These are phyloP conservation scores for Marasmius tenuissimus DNA, from an alignment of 1,284 basidiomycete genomes.

Conservation along the genomic window DNA sequence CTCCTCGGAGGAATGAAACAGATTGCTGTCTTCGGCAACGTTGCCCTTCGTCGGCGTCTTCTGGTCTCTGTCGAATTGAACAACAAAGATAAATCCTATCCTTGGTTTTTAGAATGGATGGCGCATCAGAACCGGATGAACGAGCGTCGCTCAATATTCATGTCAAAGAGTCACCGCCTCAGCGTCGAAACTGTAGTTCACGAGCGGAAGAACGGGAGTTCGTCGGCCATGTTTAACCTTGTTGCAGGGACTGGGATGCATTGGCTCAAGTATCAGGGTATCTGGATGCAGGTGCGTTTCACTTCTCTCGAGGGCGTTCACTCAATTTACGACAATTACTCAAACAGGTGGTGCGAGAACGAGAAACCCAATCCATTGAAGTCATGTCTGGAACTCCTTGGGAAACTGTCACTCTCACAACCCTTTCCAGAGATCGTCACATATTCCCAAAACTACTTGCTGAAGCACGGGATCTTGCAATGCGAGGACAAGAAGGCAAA, in stretches of 20 bases:
- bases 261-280: slow-evolving; percentile 86
- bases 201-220: slow-evolving; percentile 87
- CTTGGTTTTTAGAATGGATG: slow-evolving; percentile 99
- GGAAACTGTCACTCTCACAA: slow-evolving; percentile 96
- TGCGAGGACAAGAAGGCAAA: slow-evolving; percentile 88
- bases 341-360: slow-evolving; percentile 85
- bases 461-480: slow-evolving; percentile 88
- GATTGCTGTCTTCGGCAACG: slow-evolving; percentile 68
- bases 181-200: slow-evolving; percentile 93
- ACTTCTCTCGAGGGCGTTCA: not conserved
- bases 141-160: slow-evolving; percentile 30
- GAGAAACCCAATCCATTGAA: slow-evolving; percentile 92
- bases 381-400: slow-evolving; percentile 91
- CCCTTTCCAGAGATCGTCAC: slow-evolving; percentile 81
- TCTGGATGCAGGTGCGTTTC: slow-evolving; percentile 89
- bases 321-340: slow-evolving; percentile 2
- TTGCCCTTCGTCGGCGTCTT: slow-evolving; percentile 83
- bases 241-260: slow-evolving; percentile 96
- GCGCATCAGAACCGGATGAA: slow-evolving; percentile 44
- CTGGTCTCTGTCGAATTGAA: slow-evolving; percentile 96
- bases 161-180: slow-evolving; percentile 85
- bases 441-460: slow-evolving; percentile 82
- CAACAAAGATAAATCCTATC: slow-evolving; percentile 93
- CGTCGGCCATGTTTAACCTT: slow-evolving; percentile 85
- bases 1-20: slow-evolving; percentile 76